Percentiles rank a stretch among this genome's conserved stretches.
phyloP scores from a whole-genome alignment of 192 early-diverging fungal genomes.

The Linderina pennispora region DNA sequence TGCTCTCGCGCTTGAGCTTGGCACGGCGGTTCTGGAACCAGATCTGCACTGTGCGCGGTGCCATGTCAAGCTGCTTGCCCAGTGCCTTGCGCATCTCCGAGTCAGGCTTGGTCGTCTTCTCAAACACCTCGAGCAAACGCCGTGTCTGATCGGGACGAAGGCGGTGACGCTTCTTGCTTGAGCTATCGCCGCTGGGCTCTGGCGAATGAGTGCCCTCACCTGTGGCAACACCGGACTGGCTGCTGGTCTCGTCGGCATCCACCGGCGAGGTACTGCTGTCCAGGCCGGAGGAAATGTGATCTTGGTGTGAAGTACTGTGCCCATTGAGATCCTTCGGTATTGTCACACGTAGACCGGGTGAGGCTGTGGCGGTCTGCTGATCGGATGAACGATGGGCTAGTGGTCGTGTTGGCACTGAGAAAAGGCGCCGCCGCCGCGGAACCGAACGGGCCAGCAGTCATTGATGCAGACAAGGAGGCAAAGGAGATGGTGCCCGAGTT shows the following conservation, averaged over 20 bases:
- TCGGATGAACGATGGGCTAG: not conserved
- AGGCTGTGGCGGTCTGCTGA: not conserved
- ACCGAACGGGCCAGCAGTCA: not conserved
- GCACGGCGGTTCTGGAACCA: slow-evolving; percentile 91
- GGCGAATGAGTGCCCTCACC: slow-evolving; percentile 10
- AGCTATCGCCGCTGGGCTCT: slow-evolving; percentile 12
- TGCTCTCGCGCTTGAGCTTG: slow-evolving; percentile 70
- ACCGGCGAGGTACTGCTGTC: too few relatives aligned
- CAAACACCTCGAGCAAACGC: slow-evolving; percentile 52
- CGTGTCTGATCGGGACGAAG: slow-evolving; percentile 64
- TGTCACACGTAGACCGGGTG: not conserved
- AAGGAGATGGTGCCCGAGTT: not conserved
- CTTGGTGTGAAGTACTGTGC: too few relatives aligned
- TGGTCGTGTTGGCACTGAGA: not conserved
- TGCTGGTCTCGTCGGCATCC: slow-evolving; percentile 10
- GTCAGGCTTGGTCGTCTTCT: slow-evolving; percentile 58
- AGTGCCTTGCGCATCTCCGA: slow-evolving; percentile 55
- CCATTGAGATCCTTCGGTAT: not conserved
- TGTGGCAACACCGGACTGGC: not conserved
- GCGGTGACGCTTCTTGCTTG: slow-evolving; percentile 58
- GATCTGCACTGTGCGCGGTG: slow-evolving; percentile 68
- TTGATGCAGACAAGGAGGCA: not conserved
- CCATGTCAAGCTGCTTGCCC: slow-evolving; percentile 60
- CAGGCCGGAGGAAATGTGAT: too few relatives aligned
- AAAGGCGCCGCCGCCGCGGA: not conserved